A percentile compares a stretch with the other conserved stretches of the same genome.
Conservation (phyloP, 108 stramenopile genomes). For the Skeletonema grethae region DNA sequence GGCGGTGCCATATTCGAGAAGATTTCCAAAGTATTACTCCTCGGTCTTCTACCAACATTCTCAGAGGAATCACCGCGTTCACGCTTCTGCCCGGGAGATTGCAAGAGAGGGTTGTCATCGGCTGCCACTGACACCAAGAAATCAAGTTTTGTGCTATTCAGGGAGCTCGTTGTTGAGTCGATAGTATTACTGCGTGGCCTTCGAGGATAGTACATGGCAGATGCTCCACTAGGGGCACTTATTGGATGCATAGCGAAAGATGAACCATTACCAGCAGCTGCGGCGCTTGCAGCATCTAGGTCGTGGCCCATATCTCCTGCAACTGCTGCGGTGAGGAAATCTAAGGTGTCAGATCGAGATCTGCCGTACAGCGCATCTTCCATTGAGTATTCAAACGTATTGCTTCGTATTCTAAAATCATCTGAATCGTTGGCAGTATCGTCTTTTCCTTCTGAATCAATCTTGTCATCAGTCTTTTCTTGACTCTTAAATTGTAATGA, state of each 20-base stretch:
- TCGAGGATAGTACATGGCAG: constrained; percentile 10
- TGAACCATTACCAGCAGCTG: constrained; percentile 30
- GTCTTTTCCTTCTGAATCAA: constrained; percentile 7
- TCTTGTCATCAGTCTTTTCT: constrained; percentile 1
- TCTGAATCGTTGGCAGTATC: constrained; percentile 26
- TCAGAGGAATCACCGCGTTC: constrained; percentile 25
- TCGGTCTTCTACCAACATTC: constrained; percentile 23
- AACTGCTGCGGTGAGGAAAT: constrained; percentile 48
- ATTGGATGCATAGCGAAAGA: constrained; percentile 43
- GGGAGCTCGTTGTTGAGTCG: constrained; percentile 43
- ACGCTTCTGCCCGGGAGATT: constrained; percentile 9
- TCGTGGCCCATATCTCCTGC: constrained; percentile 52
- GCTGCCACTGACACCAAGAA: constrained; percentile 45
- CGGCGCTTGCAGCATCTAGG: constrained; percentile 41
- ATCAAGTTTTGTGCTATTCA: constrained; percentile 49
- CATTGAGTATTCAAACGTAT: constrained; percentile 30
- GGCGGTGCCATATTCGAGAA: constrained; percentile 38
- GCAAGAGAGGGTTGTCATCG: constrained; percentile 30
- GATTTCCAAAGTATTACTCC: constrained; percentile 50
- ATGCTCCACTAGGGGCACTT: constrained; percentile 48
- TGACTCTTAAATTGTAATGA: constrained; percentile 28
- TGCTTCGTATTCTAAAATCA: constrained; percentile 26
- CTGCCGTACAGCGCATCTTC: constrained; percentile 23
- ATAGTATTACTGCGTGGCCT: constrained; percentile 41
- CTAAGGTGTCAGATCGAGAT: constrained; percentile 42